A percentile compares a stretch with the other conserved stretches of the same genome.
phyloP scores from a whole-genome alignment of 305 asterid genomes.

The Plantago rigida region DNA sequence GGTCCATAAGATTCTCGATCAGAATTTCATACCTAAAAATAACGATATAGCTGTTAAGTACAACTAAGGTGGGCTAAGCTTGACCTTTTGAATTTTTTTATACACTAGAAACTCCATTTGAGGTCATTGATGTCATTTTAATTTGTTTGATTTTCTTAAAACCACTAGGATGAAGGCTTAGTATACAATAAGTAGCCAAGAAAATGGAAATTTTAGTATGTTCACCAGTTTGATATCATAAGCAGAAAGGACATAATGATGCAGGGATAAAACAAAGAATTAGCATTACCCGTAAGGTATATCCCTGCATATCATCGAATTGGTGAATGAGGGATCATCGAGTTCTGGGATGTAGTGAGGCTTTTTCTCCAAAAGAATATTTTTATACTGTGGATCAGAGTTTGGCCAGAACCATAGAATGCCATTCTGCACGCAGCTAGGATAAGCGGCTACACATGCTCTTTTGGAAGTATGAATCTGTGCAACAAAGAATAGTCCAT shows the following conservation, averaged over 20 bases:
- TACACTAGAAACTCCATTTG: no score
- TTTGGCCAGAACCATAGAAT: conserved; percentile 95
- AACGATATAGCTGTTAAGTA: conserved; percentile 17
- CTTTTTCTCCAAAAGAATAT: conserved; percentile 43
- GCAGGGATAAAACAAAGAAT: neutral
- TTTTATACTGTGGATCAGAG: conserved; percentile 53
- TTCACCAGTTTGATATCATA: neutral
- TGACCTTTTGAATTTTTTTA: no score
- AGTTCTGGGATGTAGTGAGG: conserved; percentile 80
- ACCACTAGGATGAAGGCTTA: neutral
- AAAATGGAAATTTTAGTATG: neutral
- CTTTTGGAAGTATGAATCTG: conserved; percentile 73
- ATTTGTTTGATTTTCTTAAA: neutral
- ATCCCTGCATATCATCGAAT: conserved; percentile 55
- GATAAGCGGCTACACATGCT: conserved; percentile 82
- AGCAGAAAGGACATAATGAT: neutral
- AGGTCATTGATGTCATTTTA: no score
- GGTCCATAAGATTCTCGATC: conserved; percentile 90
- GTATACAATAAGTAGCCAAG: neutral
- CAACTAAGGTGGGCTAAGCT: conserved; percentile 14
- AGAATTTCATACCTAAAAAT: conserved; percentile 72
- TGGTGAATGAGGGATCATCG: conserved; percentile 66
- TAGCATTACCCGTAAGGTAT: conserved; percentile 64
- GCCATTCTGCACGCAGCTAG: conserved; percentile 70
- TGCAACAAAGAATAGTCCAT: conserved; percentile 16